phyloP scores from a whole-genome alignment of 805 yeast genomes.

The Lachancea meyersii region DNA sequence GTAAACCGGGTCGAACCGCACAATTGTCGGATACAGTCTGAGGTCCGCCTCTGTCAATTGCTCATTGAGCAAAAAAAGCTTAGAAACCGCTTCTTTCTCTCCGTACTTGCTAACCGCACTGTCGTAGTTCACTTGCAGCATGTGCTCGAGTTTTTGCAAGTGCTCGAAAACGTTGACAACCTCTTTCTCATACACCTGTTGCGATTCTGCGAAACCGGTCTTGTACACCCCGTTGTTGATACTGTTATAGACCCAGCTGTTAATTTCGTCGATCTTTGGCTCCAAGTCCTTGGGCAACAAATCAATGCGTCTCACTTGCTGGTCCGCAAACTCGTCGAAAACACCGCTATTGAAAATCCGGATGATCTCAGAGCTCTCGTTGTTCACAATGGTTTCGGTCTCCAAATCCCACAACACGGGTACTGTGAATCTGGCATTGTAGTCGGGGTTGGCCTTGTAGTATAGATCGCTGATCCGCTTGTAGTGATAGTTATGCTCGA shows the following conservation, averaged over 20 bases:
- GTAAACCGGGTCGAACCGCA: slow-evolving; percentile 89
- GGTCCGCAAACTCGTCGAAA: slow-evolving; percentile 46
- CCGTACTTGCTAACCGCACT: slow-evolving; percentile 20
- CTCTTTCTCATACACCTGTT: slow-evolving; percentile 71
- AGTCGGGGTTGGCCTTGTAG: slow-evolving; percentile 66
- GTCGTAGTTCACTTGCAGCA: slow-evolving; percentile 44
- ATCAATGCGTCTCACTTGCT: slow-evolving; percentile 36
- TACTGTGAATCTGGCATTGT: slow-evolving; percentile 80
- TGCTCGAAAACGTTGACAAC: slow-evolving; percentile 56
- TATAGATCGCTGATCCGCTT: slow-evolving; percentile 65
- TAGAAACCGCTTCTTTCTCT: slow-evolving; percentile 16
- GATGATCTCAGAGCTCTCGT: slow-evolving; percentile 85
- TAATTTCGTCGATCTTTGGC: slow-evolving; percentile 63
- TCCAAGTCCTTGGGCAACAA: slow-evolving; percentile 55
- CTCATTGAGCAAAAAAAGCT: slow-evolving; percentile 51
- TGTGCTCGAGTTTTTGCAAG: slow-evolving; percentile 62
- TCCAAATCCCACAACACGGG: slow-evolving; percentile 92
- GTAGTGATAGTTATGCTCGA: slow-evolving; percentile 55
- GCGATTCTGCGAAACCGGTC: slow-evolving; percentile 80
- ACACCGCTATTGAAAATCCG: slow-evolving; percentile 77
- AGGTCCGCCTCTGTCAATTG: slow-evolving; percentile 85
- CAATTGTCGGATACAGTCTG: slow-evolving; percentile 77
- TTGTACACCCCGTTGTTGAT: slow-evolving; percentile 93
- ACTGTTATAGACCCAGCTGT: slow-evolving; percentile 74
- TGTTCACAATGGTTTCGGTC: slow-evolving; percentile 75